Conservation (phyloP, 2,329 filamentous ascomycete species). For the Talaromyces sp. region DNA sequence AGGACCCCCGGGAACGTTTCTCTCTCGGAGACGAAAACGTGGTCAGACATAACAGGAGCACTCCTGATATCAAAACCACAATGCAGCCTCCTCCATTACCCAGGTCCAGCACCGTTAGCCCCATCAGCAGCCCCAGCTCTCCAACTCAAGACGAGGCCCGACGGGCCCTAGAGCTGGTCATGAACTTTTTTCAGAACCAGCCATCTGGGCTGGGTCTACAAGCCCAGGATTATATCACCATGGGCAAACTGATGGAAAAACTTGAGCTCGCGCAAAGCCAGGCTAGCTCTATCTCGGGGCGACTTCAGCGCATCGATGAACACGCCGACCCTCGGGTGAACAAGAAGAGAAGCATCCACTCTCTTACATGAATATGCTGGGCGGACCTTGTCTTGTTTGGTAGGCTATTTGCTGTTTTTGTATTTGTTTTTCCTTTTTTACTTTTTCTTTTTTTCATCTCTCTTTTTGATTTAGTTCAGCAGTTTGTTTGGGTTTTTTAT, state of each 20-base stretch:
- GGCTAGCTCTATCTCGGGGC: slow-evolving; percentile 35
- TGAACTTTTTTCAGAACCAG: slow-evolving; percentile 73
- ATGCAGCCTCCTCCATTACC: slow-evolving; percentile 36
- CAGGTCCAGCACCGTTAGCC: slow-evolving; percentile 37
- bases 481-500: background rate
- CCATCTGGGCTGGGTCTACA: slow-evolving; percentile 56
- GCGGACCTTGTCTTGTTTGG: slow-evolving; percentile 11
- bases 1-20: slow-evolving; percentile 25
- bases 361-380: slow-evolving; percentile 23
- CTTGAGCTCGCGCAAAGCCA: slow-evolving; percentile 61
- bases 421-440: slow-evolving; percentile 14
- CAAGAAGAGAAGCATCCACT: slow-evolving; percentile 45
- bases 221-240: slow-evolving; percentile 72
- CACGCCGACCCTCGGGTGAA: slow-evolving; percentile 37
- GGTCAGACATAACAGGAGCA: slow-evolving; percentile 41
- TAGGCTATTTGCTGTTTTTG: slow-evolving; percentile 12
- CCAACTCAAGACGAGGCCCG: slow-evolving; percentile 83
- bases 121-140: slow-evolving; percentile 57
- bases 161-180: slow-evolving; percentile 72
- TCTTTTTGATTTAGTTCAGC: background rate
- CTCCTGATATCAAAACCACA: slow-evolving; percentile 39
- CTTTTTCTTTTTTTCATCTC: slow-evolving; percentile 11
- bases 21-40: slow-evolving; percentile 21
- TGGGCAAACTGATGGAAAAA: slow-evolving; percentile 81
- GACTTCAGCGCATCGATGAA: slow-evolving; percentile 40